These are phyloP conservation scores for Paramarasmius palmivorus DNA, from an alignment of 1,284 basidiomycete genomes.

Conservation along the genomic window DNA sequence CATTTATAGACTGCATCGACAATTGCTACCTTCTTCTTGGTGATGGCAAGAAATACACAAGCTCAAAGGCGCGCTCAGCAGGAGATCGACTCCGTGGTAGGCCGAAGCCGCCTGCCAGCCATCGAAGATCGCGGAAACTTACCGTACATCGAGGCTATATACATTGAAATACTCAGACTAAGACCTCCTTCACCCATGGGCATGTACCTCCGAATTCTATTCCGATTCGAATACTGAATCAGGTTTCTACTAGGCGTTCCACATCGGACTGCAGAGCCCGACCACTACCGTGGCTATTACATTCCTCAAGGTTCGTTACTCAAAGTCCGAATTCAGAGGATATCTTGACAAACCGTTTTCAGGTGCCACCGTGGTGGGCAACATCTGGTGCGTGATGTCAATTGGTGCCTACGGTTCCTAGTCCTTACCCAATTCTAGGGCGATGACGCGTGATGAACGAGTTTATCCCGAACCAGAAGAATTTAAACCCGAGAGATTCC, in stretches of 20 bases:
- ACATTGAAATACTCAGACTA: not conserved
- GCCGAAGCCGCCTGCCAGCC: not conserved
- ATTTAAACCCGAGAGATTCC: slow-evolving; percentile 39
- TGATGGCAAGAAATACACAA: not conserved
- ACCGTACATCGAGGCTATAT: not conserved
- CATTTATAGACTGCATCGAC: not conserved
- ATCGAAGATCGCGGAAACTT: not conserved
- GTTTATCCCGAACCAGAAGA: slow-evolving; percentile 36
- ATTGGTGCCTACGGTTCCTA: no score
- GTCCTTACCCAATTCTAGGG: slow-evolving; percentile 18
- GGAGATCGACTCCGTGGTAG: not conserved
- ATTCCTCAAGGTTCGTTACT: no score
- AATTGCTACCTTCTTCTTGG: not conserved
- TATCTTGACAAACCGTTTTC: no score
- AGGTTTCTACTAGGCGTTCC: no score
- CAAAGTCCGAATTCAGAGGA: no score
- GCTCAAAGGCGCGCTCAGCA: not conserved
- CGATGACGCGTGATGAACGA: slow-evolving; percentile 37
- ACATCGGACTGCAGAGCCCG: no score
- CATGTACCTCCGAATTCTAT: slow-evolving; percentile 5
- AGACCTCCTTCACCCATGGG: slow-evolving; percentile 30
- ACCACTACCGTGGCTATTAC: no score
- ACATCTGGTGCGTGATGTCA: no score
- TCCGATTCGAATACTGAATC: not conserved
- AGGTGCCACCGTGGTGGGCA: no score